A percentile compares a stretch with the other conserved stretches of the same genome.
These are phyloP conservation scores for Pseudofabraea citricarpa DNA, from an alignment of 2,329 filamentous ascomycete species.

Conservation along the genomic window DNA sequence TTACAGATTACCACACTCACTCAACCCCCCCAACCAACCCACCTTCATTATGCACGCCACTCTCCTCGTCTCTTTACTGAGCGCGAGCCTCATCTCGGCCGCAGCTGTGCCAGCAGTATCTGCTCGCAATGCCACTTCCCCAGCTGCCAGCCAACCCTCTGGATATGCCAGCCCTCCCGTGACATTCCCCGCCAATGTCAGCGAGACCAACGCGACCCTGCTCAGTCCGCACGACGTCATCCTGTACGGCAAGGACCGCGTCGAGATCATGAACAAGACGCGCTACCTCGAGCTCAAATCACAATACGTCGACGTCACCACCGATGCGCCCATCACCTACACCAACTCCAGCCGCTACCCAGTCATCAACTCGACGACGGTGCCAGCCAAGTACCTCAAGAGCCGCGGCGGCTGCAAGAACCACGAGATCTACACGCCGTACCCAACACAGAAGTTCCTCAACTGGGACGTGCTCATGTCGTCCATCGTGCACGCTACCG, in stretches of 20 bases:
- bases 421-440: slow-evolving; percentile 16
- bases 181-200: background rate
- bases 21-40: too few species aligned
- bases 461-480: slow-evolving; percentile 36
- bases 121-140: too few species aligned
- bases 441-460: slow-evolving; percentile 26
- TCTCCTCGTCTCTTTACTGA: background rate
- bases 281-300: slow-evolving; percentile 17
- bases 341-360: slow-evolving; percentile 1
- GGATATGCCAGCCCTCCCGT: background rate
- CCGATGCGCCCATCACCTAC: background rate
- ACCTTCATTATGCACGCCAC: background rate
- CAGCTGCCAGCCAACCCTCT: background rate
- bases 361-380: background rate
- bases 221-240: slow-evolving; percentile 22
- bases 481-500: slow-evolving; percentile 27
- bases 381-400: slow-evolving; percentile 6
- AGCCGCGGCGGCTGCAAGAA: slow-evolving; percentile 4
- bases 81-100: background rate
- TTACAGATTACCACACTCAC: too few species aligned
- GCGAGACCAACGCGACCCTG: background rate
- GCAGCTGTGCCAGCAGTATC: too few species aligned
- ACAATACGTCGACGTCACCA: slow-evolving; percentile 5
- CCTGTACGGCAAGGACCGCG: slow-evolving; percentile 19
- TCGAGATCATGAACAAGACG: slow-evolving; percentile 22